Evolutionary conservation across 306 rosid species (phyloP).

Genomic region (Medicago arabica): DNA sequence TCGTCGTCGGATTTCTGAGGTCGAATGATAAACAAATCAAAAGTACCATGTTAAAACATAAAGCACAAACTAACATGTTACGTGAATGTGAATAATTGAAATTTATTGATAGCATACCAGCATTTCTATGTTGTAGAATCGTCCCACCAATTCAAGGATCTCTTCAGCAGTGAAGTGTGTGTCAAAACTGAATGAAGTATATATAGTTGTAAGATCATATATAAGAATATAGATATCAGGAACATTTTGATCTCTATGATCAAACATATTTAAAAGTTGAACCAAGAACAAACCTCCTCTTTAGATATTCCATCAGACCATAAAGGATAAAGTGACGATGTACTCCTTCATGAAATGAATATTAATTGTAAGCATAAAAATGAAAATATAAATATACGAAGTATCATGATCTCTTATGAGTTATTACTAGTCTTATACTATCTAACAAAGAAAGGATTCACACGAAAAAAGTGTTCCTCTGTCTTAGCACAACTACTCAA

Average conservation of each 20-base stretch:
- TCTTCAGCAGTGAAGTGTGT: conserved; percentile 86
- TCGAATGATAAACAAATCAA: conserved; percentile 32
- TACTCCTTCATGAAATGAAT: conserved; percentile 61
- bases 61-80: conserved; percentile 28
- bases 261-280: conserved; percentile 21
- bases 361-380: conserved; percentile 38
- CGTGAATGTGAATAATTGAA: background rate
- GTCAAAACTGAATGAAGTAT: conserved; percentile 66
- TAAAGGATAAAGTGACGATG: conserved; percentile 93
- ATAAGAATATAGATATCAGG: conserved; percentile 18
- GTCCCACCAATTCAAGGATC: conserved; percentile 90
- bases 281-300: conserved; percentile 72
- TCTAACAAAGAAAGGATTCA: conserved; percentile 19
- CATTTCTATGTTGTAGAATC: conserved; percentile 94
- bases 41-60: conserved; percentile 19
- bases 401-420: conserved; percentile 15
- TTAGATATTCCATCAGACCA: conserved; percentile 92
- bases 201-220: conserved; percentile 25
- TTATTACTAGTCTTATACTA: conserved; percentile 29
- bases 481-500: too few relatives aligned
- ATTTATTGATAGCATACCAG: conserved; percentile 64
- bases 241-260: conserved; percentile 16
- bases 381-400: background rate
- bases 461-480: conserved; percentile 1
- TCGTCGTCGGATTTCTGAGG: conserved; percentile 93